These are phyloP conservation scores for Mortierella polycephala DNA, from an alignment of 371 early-diverging fungal genomes.

Conservation along the genomic window DNA sequence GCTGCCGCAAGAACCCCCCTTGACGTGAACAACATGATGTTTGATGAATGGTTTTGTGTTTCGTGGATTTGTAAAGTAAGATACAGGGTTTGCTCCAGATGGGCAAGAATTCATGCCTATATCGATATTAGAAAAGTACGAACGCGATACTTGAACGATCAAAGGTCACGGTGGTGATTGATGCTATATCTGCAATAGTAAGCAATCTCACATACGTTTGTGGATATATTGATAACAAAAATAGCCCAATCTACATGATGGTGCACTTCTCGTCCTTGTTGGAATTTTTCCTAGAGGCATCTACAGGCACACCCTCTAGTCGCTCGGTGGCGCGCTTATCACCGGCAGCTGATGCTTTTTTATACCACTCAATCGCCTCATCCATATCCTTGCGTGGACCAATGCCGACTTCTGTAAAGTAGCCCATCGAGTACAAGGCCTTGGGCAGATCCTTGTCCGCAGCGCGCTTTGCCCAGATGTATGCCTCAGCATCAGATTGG, in stretches of 20 bases:
- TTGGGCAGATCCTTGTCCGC: conserved; percentile 88
- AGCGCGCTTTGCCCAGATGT: conserved; percentile 86
- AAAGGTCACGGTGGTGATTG: too few relatives aligned
- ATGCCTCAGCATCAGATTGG: conserved; percentile 90
- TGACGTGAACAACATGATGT: too few relatives aligned
- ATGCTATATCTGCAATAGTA: background rate
- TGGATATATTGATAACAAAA: background rate
- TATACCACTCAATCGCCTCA: conserved; percentile 85
- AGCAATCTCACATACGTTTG: too few relatives aligned
- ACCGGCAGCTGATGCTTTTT: conserved; percentile 82
- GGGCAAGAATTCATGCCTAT: too few relatives aligned
- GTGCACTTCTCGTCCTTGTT: conserved; percentile 54
- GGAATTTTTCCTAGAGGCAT: conserved; percentile 34
- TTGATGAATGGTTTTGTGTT: too few relatives aligned
- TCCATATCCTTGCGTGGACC: conserved; percentile 74
- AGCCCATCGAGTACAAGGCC: conserved; percentile 91
- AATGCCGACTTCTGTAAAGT: conserved; percentile 87
- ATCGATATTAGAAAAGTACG: too few relatives aligned
- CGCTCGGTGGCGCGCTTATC: conserved; percentile 82
- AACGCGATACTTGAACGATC: too few relatives aligned
- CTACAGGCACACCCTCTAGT: conserved; percentile 52
- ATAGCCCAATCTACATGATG: conserved; percentile 30
- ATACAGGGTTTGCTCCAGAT: too few relatives aligned
- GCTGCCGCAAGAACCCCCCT: too few relatives aligned
- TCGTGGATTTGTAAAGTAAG: too few relatives aligned